Base-by-base conservation (phyloP, 371 early-diverging fungal genomes). In the Mucor saturninus region DNA sequence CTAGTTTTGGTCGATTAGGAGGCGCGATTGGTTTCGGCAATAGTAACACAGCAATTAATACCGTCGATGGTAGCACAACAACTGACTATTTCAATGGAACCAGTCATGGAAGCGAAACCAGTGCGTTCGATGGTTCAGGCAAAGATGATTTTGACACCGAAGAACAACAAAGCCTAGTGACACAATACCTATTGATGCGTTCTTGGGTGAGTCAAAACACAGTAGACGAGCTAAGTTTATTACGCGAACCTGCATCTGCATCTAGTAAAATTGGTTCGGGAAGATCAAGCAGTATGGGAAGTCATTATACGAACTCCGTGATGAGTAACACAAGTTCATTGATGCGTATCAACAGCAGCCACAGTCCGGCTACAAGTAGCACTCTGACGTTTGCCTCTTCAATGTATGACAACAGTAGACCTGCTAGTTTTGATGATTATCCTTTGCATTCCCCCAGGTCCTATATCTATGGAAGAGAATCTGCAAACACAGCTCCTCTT, bases 171-270 rank as follows among this genome's bases (percentile, higher is more conserved):
- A 69, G 50, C 13, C 55, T 86, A 42, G 83, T 89, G 37, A 83
- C 85, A 7, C 93, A 93, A 52, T 91, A 91, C 71, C 74, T 93
- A 3, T 59, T 83, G 65, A 83, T 77, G 79, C 74, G 83, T 3
- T 68, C 80, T 5, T 83, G 83, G 83, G 83, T 88, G 0, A 79
- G 83, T 29, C 90, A 93, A 67, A 84, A 85, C 35, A 91, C 89
- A 38, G 85, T 91, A 11, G 93, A 93, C 66, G 91, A 91, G 61
- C 59, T 93, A 42, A 89, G 89, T 54, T 66, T 79, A 9, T 58
- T 81, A 26, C 83, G 93, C 2, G 93, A 92, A 62, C 93, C 90
- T 15, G 49, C 56, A 8, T 26, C 21, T 14, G 32, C 7, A 48
- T 13, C 29, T 13, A 32, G 45, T 21, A 57, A 46, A 45, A 46